phyloP scores from a whole-genome alignment of 768 basidiomycete species.

The Leucocoprinus sp. region DNA sequence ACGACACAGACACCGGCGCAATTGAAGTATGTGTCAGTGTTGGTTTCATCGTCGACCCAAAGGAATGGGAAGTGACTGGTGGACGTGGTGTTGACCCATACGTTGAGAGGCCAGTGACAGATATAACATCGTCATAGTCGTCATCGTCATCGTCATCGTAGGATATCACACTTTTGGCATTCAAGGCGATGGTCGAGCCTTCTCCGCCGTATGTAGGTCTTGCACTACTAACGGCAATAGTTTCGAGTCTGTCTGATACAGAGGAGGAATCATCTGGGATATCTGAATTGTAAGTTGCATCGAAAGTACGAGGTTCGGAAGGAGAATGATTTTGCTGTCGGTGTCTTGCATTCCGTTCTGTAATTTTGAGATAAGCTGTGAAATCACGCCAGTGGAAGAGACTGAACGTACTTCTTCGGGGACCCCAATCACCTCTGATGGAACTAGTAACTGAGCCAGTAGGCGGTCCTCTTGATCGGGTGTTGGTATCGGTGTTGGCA shows the following conservation, averaged over 20 bases:
- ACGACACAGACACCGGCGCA: background rate
- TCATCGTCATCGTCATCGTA: background rate
- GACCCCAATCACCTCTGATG: slow-evolving; percentile 7
- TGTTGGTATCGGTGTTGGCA: background rate
- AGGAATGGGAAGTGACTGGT: background rate
- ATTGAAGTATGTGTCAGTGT: background rate
- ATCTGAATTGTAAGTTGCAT: background rate
- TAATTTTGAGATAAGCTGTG: too few relatives aligned
- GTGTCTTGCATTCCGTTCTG: background rate
- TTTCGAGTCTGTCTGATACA: background rate
- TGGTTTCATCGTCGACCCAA: background rate
- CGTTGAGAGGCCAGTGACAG: background rate
- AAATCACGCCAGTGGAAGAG: background rate
- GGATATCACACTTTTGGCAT: background rate
- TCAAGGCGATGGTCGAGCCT: background rate
- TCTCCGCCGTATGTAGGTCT: background rate
- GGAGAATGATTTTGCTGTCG: background rate
- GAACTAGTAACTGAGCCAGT: too few relatives aligned
- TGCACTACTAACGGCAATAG: background rate
- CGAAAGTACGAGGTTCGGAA: background rate
- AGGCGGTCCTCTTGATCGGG: background rate
- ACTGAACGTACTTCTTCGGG: background rate
- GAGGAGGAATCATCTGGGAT: background rate
- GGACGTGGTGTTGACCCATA: background rate
- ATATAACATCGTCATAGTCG: background rate